Evolutionary conservation across 192 early-diverging fungal genomes (phyloP).

Genomic region (Neocallimastix lanati): DNA sequence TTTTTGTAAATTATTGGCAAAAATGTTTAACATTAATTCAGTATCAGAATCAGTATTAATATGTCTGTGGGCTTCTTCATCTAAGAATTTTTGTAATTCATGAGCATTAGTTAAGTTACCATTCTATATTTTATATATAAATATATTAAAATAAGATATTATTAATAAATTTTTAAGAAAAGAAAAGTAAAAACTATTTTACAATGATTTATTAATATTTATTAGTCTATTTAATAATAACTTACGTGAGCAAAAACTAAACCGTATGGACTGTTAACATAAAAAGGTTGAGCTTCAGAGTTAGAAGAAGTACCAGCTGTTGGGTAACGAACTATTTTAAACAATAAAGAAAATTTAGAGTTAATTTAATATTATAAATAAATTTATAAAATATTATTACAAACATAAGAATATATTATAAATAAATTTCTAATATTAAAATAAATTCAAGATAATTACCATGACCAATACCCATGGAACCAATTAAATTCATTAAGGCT

Average conservation of each 20-base stretch:
- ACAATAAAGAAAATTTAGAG: background rate
- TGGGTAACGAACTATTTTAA: conserved; percentile 74
- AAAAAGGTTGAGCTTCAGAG: conserved; percentile 97
- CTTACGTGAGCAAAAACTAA: conserved; percentile 82
- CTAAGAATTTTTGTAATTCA: conserved; percentile 74
- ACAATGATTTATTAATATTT: no score
- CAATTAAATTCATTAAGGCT: conserved; percentile 57
- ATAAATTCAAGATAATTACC: conserved; percentile 34
- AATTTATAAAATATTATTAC: background rate
- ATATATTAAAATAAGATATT: no score
- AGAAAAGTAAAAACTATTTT: no score
- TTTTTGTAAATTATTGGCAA: conserved; percentile 91
- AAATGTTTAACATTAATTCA: conserved; percentile 91
- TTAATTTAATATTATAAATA: conserved; percentile 1
- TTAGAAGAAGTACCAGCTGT: conserved; percentile 91
- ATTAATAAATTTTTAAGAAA: no score
- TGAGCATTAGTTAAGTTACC: conserved; percentile 92
- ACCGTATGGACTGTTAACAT: conserved; percentile 98
- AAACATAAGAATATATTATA: no score
- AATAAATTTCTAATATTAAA: no score
- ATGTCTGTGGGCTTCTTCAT: conserved; percentile 91
- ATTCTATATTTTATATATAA: conserved; percentile 36
- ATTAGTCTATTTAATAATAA: no score
- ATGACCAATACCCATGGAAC: conserved; percentile 88
- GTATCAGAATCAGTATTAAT: conserved; percentile 99